A percentile compares a stretch with the other conserved stretches of the same genome.
phyloP scores from a whole-genome alignment of 371 early-diverging fungal species.

The Fennellomyces sp. region DNA sequence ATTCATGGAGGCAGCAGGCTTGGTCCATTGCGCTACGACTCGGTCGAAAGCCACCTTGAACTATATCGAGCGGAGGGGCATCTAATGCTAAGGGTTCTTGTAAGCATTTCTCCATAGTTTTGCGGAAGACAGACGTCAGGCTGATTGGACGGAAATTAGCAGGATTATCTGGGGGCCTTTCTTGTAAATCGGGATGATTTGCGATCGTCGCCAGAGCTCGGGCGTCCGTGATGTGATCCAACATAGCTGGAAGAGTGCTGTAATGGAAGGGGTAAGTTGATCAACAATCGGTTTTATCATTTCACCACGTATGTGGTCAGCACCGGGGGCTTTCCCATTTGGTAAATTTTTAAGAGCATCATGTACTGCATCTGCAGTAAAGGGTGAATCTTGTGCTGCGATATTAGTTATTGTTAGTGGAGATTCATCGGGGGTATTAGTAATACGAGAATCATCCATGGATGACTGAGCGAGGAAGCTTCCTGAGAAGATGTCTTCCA shows the following conservation, averaged over 20 bases:
- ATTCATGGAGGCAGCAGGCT: no score
- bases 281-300: conserved; percentile 1
- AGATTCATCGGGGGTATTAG: no score
- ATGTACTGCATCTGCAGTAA: no score
- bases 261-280: conserved; percentile 4
- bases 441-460: no score
- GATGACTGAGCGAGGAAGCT: no score
- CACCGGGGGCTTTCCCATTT: conserved; percentile 22
- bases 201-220: conserved; percentile 6
- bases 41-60: conserved; percentile 22
- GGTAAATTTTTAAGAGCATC: no score
- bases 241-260: conserved; percentile 3
- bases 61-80: conserved; percentile 7
- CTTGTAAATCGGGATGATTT: conserved; percentile 22
- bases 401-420: no score
- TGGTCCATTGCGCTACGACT: conserved; percentile 12
- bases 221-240: background rate
- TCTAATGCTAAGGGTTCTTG: background rate
- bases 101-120: conserved; percentile 14
- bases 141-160: conserved; percentile 21
- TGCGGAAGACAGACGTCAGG: conserved; percentile 14
- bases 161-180: conserved; percentile 17
- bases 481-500: background rate
- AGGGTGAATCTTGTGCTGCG: no score
- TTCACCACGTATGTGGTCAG: no score